A percentile compares a stretch with the other conserved stretches of the same genome.
These are phyloP conservation scores for Bruguiera gymnorhiza DNA, from an alignment of 345 rosid genomes.

Conservation along the genomic window DNA sequence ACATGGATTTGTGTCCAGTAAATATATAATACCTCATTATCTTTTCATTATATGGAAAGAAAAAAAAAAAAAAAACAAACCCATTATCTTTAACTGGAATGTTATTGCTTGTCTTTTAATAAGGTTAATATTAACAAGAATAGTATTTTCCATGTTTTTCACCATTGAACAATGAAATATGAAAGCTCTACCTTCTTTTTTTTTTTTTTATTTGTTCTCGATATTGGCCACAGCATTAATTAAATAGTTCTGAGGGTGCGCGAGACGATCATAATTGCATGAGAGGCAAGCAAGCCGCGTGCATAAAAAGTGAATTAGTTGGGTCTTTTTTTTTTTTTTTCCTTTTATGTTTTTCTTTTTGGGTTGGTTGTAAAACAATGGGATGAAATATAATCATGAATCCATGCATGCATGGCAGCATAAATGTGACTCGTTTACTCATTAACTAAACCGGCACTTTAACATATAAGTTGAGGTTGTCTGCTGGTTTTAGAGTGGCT, in stretches of 20 bases:
- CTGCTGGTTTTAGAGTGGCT: not conserved
- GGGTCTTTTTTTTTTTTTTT: not conserved
- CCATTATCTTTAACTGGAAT: too few species aligned
- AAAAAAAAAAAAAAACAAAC: too few species aligned
- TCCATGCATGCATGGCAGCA: constrained; percentile 31
- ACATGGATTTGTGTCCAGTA: too few species aligned
- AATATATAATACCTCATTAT: too few species aligned
- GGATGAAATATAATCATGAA: constrained; percentile 17
- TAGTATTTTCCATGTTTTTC: too few species aligned
- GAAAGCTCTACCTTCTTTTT: too few species aligned
- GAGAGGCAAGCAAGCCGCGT: constrained; percentile 34
- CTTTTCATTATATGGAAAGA: too few species aligned
- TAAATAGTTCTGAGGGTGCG: constrained; percentile 14
- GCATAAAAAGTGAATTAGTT: constrained; percentile 31
- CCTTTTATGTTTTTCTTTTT: not conserved
- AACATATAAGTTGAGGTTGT: not conserved
- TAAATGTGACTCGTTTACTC: constrained; percentile 2
- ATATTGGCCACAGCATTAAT: not conserved
- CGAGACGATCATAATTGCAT: constrained; percentile 27
- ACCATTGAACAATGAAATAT: too few species aligned
- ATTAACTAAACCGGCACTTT: not conserved
- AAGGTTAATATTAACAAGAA: too few species aligned
- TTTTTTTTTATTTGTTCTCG: too few species aligned
- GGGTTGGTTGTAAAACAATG: too few species aligned
- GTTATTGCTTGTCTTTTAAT: too few species aligned